These are phyloP conservation scores for Penicillium sp. DNA, from an alignment of 2,329 filamentous ascomycete species.

Conservation along the genomic window DNA sequence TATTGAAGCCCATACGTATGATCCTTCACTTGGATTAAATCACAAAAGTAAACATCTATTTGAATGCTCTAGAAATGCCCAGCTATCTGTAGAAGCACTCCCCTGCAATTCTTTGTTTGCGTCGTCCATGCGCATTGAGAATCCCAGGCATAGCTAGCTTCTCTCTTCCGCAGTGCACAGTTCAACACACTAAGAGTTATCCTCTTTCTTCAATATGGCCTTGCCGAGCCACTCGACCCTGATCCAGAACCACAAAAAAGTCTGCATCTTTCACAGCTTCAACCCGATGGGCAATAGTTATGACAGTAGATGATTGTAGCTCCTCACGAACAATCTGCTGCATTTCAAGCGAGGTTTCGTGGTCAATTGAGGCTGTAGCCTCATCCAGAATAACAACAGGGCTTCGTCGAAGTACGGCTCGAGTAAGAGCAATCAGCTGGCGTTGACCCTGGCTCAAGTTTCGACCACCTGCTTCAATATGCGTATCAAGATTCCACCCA, in stretches of 20 bases:
- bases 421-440: constrained; percentile 64
- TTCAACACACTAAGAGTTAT: no score
- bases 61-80: no score
- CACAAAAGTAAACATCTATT: no score
- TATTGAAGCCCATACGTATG: no score
- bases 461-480: constrained; percentile 61
- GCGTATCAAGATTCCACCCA: constrained; percentile 57
- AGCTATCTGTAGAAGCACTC: no score
- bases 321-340: constrained; percentile 40
- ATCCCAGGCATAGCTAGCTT: no score
- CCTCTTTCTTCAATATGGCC: constrained; percentile 21
- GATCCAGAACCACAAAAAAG: constrained; percentile 56
- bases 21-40: no score
- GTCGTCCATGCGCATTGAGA: no score
- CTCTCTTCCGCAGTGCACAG: no score
- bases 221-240: constrained; percentile 46
- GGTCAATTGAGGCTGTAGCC: constrained; percentile 65
- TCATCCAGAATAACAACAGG: constrained; percentile 67
- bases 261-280: constrained; percentile 63
- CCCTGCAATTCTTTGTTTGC: no score
- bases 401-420: constrained; percentile 63
- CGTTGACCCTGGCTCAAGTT: constrained; percentile 66
- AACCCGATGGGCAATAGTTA: constrained; percentile 66
- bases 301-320: constrained; percentile 53
- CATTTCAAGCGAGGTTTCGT: constrained; percentile 57